Base-by-base conservation (phyloP, 2,329 filamentous ascomycete species). In the Elsinoe perseae region DNA sequence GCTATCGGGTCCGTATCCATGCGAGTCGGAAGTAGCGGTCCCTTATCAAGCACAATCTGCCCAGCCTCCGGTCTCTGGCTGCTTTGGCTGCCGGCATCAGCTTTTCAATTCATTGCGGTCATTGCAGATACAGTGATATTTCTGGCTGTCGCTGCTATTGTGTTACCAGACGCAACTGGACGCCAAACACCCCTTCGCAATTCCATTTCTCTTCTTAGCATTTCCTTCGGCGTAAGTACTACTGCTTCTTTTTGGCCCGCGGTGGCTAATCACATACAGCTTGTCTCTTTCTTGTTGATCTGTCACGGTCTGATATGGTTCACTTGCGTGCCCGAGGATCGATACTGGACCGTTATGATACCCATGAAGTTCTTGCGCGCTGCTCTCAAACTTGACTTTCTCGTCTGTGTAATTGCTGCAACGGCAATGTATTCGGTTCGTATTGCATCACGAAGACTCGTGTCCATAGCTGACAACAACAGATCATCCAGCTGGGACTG, bases 401-500 rank as follows among this genome's bases (percentile, higher is more conserved):
- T 66, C 20, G 54, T 64, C 38, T 62, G 61, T 34, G 61, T 66
- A 27, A 65, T 64, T 27, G 57, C 61, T 30, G 20, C 65, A 16
- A 67, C 62, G 50, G 61, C 63, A 10, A 50, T 68, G 44, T 53
- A 65, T 20, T 60, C 61, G 25, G 69, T 70, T 62, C 5, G 9
- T 21, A n/a, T n/a, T 28, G 1, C 14, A 20, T n/a, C n/a, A 16
- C 12, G 6, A 3, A 14, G 27, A 10, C 9, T 9, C 12, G 1
- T 8, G 4, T 28, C 25, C 16, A 25, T 20, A 30, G 40, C 57
- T 60, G 50, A 60, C 44, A 55, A 55, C 8, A n/a, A 2, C 54
- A 78, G 76, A 64, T 75, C 16, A 63, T 67, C 12, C 68, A 71
- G 48, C 65, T 71, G 56, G 73, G 73, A 3, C 61, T 72, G 23